A percentile compares a stretch with the other conserved stretches of the same genome.
Evolutionary conservation across 2,329 filamentous ascomycete species (phyloP).

Genomic region (Elsinoe ampelina): DNA sequence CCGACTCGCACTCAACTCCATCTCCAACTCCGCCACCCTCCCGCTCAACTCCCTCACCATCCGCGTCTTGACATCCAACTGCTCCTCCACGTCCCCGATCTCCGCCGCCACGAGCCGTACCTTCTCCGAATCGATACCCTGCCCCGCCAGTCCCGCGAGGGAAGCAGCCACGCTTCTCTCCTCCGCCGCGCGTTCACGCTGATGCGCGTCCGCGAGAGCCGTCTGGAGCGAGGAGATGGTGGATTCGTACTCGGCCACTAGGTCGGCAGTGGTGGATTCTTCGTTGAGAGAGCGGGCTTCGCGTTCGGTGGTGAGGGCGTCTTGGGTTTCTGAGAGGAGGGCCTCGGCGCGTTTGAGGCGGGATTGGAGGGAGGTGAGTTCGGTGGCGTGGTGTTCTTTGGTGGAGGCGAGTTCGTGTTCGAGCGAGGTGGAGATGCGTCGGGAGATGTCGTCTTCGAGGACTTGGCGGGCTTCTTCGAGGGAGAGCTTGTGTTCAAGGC

Average conservation of each 20-base stretch:
- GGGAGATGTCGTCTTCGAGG: background rate
- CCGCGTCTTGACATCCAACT: conserved; percentile 6
- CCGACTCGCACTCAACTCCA: background rate
- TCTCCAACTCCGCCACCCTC: conserved; percentile 9
- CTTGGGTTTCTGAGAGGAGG: background rate
- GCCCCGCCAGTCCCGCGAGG: background rate
- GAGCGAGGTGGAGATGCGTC: background rate
- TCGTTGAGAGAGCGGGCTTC: background rate
- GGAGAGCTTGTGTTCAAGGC: background rate
- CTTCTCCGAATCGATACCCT: background rate
- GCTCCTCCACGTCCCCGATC: conserved; percentile 11
- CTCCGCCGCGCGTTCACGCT: background rate
- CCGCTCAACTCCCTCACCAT: conserved; percentile 10
- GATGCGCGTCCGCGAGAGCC: background rate
- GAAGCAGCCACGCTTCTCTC: conserved; percentile 1
- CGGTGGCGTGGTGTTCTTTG: background rate
- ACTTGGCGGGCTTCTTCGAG: background rate
- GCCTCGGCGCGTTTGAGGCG: background rate
- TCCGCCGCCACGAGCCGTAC: background rate
- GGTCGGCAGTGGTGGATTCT: background rate
- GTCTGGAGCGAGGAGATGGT: background rate
- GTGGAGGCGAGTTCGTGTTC: background rate
- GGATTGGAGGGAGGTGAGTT: background rate
- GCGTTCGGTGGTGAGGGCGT: background rate
- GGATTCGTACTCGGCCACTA: background rate